Conservation (phyloP, 2,329 filamentous ascomycete genomes). For the Alternaria solani region DNA sequence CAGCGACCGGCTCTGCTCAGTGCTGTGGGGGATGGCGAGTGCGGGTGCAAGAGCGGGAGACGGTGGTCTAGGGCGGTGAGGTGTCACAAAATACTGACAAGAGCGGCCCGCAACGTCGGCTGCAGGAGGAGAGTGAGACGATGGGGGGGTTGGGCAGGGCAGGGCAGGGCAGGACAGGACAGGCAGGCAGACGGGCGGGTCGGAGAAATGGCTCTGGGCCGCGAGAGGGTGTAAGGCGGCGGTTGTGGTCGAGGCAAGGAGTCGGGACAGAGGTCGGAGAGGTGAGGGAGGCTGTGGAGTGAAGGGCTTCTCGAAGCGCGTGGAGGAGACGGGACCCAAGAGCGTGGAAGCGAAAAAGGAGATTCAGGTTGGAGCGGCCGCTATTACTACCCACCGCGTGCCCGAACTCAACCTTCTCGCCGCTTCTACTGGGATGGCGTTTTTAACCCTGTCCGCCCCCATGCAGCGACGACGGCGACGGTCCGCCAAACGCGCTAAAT, state of each 20-base stretch:
- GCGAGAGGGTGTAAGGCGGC: constrained; percentile 5
- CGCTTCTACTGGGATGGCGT: constrained; percentile 34
- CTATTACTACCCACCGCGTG: constrained; percentile 43
- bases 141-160: constrained; percentile 1
- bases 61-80: constrained; percentile 26
- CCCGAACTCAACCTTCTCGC: constrained; percentile 40
- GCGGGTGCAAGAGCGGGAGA: constrained; percentile 39
- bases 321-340: constrained; percentile 43
- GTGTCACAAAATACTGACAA: constrained; percentile 40
- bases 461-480: constrained; percentile 37
- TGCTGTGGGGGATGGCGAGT: neutral
- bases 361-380: constrained; percentile 44
- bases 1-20: constrained; percentile 14
- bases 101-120: constrained; percentile 44
- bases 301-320: constrained; percentile 44
- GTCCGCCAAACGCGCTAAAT: constrained; percentile 32
- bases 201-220: constrained; percentile 1
- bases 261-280: constrained; percentile 2
- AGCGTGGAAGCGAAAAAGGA: constrained; percentile 46
- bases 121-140: constrained; percentile 42
- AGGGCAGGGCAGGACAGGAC: constrained; percentile 26
- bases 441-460: constrained; percentile 31
- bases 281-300: constrained; percentile 21
- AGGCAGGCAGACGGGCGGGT: constrained; percentile 7
- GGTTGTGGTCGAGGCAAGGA: neutral